phyloP scores from a whole-genome alignment of 805 yeast genomes.

The Metschnikowia cerradonensis region DNA sequence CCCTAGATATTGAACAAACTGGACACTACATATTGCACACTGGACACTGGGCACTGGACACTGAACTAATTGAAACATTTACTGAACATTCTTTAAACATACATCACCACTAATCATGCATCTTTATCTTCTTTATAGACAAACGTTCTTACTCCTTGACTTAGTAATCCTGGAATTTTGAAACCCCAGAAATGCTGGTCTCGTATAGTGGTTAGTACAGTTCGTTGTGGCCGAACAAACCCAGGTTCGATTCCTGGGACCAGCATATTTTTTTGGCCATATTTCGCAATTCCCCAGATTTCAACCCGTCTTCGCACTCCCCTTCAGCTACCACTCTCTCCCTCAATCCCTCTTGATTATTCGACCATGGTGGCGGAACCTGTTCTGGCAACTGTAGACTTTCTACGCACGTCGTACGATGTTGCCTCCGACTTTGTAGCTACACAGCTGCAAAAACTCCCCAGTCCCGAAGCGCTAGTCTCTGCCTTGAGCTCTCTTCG shows the following conservation, averaged over 20 bases:
- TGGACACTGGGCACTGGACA: no score
- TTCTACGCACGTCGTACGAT: constrained; percentile 23
- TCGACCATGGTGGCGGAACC: constrained; percentile 42
- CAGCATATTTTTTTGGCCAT: constrained; percentile 30
- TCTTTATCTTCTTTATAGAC: no score
- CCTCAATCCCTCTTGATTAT: neutral
- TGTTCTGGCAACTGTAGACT: constrained; percentile 34
- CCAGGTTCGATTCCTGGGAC: constrained; percentile 52
- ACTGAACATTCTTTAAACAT: no score
- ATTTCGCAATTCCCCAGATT: no score
- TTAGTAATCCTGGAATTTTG: no score
- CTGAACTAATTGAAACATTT: no score
- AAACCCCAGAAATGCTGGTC: constrained; percentile 29
- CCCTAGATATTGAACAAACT: neutral
- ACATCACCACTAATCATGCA: no score
- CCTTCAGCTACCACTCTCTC: neutral
- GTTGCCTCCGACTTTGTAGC: constrained; percentile 20
- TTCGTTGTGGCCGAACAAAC: constrained; percentile 49
- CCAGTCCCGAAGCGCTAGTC: constrained; percentile 14
- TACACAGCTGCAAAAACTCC: constrained; percentile 23
- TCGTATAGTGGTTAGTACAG: constrained; percentile 49
- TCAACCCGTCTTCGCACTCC: no score
- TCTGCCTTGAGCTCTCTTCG: constrained; percentile 4
- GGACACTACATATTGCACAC: no score
- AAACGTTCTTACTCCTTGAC: no score